Percentiles rank a stretch among this genome's conserved stretches.
phyloP scores from a whole-genome alignment of 2,329 filamentous ascomycete species.

The Claviceps paspali region DNA sequence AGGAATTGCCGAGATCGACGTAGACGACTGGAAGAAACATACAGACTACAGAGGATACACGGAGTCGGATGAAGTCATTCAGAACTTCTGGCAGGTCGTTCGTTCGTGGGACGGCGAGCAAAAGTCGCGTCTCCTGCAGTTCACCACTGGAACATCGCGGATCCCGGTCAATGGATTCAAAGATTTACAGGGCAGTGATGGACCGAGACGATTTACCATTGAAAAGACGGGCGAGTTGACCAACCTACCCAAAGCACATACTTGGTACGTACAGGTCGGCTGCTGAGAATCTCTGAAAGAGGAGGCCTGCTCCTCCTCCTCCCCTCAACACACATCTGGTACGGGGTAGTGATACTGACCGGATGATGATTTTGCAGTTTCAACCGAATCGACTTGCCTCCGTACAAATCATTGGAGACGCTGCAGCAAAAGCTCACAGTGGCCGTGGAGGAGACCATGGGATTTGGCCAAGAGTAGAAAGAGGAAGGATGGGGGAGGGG shows the following conservation, averaged over 20 bases:
- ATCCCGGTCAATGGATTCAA: slow-evolving; percentile 99
- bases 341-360: slow-evolving; percentile 8
- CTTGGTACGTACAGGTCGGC: slow-evolving; percentile 58
- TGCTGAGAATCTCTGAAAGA: too few relatives aligned
- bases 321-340: too few relatives aligned
- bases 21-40: slow-evolving; percentile 99
- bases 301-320: too few relatives aligned
- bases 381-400: slow-evolving; percentile 88
- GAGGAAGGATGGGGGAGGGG: background rate
- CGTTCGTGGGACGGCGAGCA: slow-evolving; percentile 96
- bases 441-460: slow-evolving; percentile 96
- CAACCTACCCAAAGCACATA: slow-evolving; percentile 92
- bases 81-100: slow-evolving; percentile 98
- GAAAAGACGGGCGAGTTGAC: slow-evolving; percentile 88
- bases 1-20: slow-evolving; percentile 98
- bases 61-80: slow-evolving; percentile 90
- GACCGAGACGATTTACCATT: slow-evolving; percentile 89
- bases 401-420: slow-evolving; percentile 77
- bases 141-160: slow-evolving; percentile 91
- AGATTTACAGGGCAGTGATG: slow-evolving; percentile 92
- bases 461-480: slow-evolving; percentile 86
- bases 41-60: slow-evolving; percentile 98
- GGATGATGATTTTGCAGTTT: slow-evolving; percentile 42
- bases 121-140: slow-evolving; percentile 89
- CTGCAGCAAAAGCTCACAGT: slow-evolving; percentile 85